Evolutionary conservation across 768 basidiomycete species (phyloP), one percentile per base, ranked within the genome.

Genomic region (Pholiota microspora): DNA sequence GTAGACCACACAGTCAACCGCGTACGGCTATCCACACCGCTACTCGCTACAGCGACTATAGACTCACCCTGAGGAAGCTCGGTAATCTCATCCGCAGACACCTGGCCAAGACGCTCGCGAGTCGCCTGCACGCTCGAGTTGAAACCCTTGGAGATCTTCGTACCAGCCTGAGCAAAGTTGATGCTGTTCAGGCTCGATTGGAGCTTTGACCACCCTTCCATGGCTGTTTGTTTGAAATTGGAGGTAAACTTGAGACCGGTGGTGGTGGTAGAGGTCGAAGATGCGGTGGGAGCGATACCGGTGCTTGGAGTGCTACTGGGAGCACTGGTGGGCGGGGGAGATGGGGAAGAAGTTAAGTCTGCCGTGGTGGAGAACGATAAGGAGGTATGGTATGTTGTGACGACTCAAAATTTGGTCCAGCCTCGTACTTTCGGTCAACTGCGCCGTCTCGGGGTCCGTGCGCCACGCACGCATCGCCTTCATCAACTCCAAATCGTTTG

Each of bases 81-180:
- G 7, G 96, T 98, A 66, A 98, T 94, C 62, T 97, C 97, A 59
- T 93, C 93, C 4, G 88, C 80, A 3, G 92, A 81, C 54, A 96
- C 83, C 66, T 94, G 89, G 18, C 96, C 96, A 3, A 98, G 77
- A 46, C 89, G 80, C 72, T 98, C 96, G 65, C 73, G 82, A 21
- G 92, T 92, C 2, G 92, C 91, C 71, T 94, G 92, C 2, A 94
- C 84, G 62, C 85, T 86, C 21, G 86, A 88, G 63, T 77, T 86
- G 74, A 94, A 83, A 59, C 88, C 86, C 72, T 91, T 93, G 51
- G 85, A 77, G 57, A 94, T 53, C 75, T 85, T 91, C 66, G 75
- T 83, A 49, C 89, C 88, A 1, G 85, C 87, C 68, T 88, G 84
- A 38, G 86, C 79, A 56, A 93, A 67, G 74, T 92, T 90, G 61